Base-by-base conservation (phyloP, 2,329 filamentous ascomycete genomes). In the Microcyclosporella mali region DNA sequence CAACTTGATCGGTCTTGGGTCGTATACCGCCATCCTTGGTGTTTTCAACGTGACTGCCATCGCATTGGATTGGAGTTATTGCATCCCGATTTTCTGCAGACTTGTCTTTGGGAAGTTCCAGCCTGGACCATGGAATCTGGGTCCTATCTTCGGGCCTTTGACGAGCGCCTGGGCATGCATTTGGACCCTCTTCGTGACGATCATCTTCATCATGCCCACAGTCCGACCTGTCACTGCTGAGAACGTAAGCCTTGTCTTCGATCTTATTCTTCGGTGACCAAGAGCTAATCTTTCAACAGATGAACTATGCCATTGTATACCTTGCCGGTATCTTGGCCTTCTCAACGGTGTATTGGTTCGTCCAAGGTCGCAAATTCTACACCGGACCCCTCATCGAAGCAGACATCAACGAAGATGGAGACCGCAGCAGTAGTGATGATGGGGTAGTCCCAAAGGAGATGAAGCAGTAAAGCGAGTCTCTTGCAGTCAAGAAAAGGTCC, bases 1-100 rank as follows among this genome's bases (percentile, higher is more conserved):
- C 64, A 79, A 79, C 60, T 65, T 79, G 48, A 77, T 79, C 54
- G 75, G 71, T 33, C 70, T 80, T 4, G 76, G 73, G 33, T 74
- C 70, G 19, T 75, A 75, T 56, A 69, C 71, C 19, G 71, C 72
- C 45, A 75, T 77, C 47, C 51, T 64, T 3, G 74, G 71, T 45
- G 70, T 77, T 38, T 77, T 77, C 65, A 75, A 75, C 56, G 61
- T 74, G 33, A 74, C 70, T 53, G 72, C 74, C 47, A 77, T 77
- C 48, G 71, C 73, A 27, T 66, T 77, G 18, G 72, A 77, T 54
- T 73, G 72, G 70, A 71, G 66, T 38, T 78, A 78, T 63, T 71
- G 70, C 60, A 77, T 78, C 46, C 75, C 75, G 19, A 76, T 78
- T 51, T 52, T 56, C 37, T 76, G 72, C 67, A 77, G 77, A 61